Base-by-base conservation (phyloP, 352 stramenopile species). In the Phytophthora aleatoria region DNA sequence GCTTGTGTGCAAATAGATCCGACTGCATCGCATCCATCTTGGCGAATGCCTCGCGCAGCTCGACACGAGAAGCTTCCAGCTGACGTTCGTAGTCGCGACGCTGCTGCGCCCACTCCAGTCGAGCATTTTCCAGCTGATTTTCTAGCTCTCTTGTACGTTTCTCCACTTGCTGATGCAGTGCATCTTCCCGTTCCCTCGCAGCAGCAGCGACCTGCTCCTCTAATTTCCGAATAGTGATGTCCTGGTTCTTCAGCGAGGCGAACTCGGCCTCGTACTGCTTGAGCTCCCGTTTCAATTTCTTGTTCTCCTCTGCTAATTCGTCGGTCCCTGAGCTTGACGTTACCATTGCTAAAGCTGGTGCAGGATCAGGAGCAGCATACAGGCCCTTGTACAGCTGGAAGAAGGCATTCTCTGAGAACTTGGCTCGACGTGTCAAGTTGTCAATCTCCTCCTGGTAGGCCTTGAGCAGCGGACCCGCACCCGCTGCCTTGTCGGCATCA, bases 181-280 rank as follows among this genome's bases (percentile, higher is more conserved):
- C 57, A 26, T 85, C 73, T 1, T 96, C 89, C 50, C 83, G 81
- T 38, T 88, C 81, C 27, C 81, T 69, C 44, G 96, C 77, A 42
- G 97, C 83, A 35, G 89, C 76, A 41, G 69, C 73, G 50, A 99
- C 81, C 50, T 97, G 85, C 43, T 88, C 86, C 57, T 98, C 92
- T n/a, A 99, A 79, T 47, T 97, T 97, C 3, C 93, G 88, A 73
- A 99, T 98, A 38, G 95, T 98, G 62, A 99, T 98, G 52, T 98
- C 95, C 70, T 99, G 95, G 76, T 99, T 98, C 77, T 98, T 98
- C 1, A 99, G 76, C 47, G 76, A 86, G 3, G 88, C 85, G 70
- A 98, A 98, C 66, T 99, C 96, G 13, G 92, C 76, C 74, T 98
- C 91, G 61, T 97, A 98, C 36, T 98, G 91, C 12, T 88, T 85